Base-by-base conservation (phyloP, 176 grass and related monocot species). In the Carex parvula region DNA sequence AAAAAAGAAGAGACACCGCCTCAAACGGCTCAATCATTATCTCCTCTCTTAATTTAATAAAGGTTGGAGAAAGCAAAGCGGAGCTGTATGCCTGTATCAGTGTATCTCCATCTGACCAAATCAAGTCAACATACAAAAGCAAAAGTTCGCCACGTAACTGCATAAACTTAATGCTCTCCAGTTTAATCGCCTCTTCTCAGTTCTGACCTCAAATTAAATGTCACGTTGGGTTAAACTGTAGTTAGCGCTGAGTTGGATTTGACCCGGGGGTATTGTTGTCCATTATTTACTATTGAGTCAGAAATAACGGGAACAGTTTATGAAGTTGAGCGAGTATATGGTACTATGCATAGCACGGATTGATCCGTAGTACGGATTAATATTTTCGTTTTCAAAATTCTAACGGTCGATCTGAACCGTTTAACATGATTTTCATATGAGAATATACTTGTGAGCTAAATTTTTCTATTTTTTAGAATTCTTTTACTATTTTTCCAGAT, bases 81-180 rank as follows among this genome's bases (percentile, higher is more conserved):
- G 41, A 50, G 71, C 53, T 52, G 26, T 26, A 26, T 26, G 71
- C 48, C 52, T 50, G 33, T 35, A 35, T 33, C 22, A 24, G 22
- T 24, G 70, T 54, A 75, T 75, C 46, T 37, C 44, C n/a, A 29
- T 75, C 42, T 11, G 4, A 20, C 20, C 46, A 48, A 29, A 24
- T 0, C 71, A 29, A 24, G 3, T 75, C 71, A 50, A 46, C n/a
- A 0, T 75, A 75, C 71, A 52, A 75, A 75, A 75, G 44, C 71
- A 53, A 75, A 50, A 44, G 20, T 75, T 75, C 10, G 71, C 71
- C 46, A 75, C 71, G 71, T 75, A 26, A 75, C 44, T 54, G n/a
- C 3, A 1, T 11, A 13, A 44, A 53, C 20, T 74, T 13, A 1
- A 53, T 53, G 18, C 42, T 74, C 70, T 74, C 70, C 70, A 26